phyloP scores from a whole-genome alignment of 2,329 filamentous ascomycete genomes.

The Hymenoscyphus occultus region DNA sequence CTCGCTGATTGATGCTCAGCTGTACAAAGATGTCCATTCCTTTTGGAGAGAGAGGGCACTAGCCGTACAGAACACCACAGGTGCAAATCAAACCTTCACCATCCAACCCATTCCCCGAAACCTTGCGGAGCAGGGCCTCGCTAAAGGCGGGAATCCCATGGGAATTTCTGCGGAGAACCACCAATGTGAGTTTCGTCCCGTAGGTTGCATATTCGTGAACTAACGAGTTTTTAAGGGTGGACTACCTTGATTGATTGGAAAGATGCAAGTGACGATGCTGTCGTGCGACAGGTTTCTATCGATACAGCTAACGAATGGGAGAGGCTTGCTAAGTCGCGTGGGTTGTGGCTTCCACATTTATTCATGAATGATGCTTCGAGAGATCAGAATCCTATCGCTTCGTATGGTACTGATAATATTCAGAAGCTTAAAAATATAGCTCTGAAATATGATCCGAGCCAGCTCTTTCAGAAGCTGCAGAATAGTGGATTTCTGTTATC shows the following conservation, averaged over 20 bases:
- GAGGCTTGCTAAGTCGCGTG: neutral
- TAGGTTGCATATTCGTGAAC: neutral
- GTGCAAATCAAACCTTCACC: too few species aligned
- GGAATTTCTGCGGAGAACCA: neutral
- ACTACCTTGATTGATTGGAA: conserved; percentile 10
- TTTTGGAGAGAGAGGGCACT: too few species aligned
- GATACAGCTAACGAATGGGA: neutral
- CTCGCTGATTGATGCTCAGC: too few species aligned
- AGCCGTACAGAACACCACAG: too few species aligned
- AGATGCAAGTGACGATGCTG: neutral
- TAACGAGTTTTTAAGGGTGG: neutral
- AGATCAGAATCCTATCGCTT: conserved; percentile 42
- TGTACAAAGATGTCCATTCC: too few species aligned
- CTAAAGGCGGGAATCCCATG: conserved; percentile 12
- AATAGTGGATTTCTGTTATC: conserved; percentile 10
- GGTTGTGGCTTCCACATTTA: conserved; percentile 10
- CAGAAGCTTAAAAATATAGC: conserved; percentile 33
- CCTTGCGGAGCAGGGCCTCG: neutral
- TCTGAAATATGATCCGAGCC: conserved; percentile 39
- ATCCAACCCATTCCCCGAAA: too few species aligned
- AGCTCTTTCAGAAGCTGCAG: conserved; percentile 38
- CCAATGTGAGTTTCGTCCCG: neutral
- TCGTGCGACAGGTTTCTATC: neutral
- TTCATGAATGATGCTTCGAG: conserved; percentile 45
- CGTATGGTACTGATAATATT: conserved; percentile 42